Evolutionary conservation across 305 asterid genomes (phyloP), one percentile per base, ranked within the genome.

Genomic region (Striga hermonthica): DNA sequence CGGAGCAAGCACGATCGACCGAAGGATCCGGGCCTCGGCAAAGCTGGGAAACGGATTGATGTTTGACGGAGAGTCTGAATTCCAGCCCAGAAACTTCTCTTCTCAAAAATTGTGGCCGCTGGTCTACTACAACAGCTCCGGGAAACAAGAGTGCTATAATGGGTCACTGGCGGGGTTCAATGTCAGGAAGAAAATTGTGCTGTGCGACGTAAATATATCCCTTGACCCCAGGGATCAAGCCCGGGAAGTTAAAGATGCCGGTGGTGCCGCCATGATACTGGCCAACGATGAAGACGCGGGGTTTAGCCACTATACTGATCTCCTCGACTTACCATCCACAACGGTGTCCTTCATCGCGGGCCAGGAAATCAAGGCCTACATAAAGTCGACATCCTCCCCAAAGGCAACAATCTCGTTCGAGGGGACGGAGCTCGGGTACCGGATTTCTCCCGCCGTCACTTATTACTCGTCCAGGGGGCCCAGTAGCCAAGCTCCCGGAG

Each of bases 381-480:
- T 72, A 5, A 72, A 61, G 10, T 70, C 79, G 34, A 71, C 72
- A 0, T 16, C 57, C 0, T 37, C 39, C 3, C 72, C 81, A 0
- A 56, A 38, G 8, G 78, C 75, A n/a, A 16, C 73, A 9, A 56
- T 81, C 41, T 6, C 65, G 35, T 81, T 70, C 66, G 31, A 67
- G 50, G 84, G 95, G 22, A 80, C 86, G 0, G 13, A 50, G 8
- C 60, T 79, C 0, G 86, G 88, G 1, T 80, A 60, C n/a, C 6
- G 37, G 1, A 15, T 2, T 9, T 75, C 87, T 40, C 91, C 85
- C 0, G 16, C 31, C 4, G 76, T 82, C 4, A 60, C 85, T 1
- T 43, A 43, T 1, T 86, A 68, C 49, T 82, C 90, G 1, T 80
- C 86, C 3, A 74, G 87, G n/a, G 85, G 87, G 0, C 85, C 85